Conservation (phyloP, 2,329 filamentous ascomycete genomes). For the Neurospora sp. region DNA sequence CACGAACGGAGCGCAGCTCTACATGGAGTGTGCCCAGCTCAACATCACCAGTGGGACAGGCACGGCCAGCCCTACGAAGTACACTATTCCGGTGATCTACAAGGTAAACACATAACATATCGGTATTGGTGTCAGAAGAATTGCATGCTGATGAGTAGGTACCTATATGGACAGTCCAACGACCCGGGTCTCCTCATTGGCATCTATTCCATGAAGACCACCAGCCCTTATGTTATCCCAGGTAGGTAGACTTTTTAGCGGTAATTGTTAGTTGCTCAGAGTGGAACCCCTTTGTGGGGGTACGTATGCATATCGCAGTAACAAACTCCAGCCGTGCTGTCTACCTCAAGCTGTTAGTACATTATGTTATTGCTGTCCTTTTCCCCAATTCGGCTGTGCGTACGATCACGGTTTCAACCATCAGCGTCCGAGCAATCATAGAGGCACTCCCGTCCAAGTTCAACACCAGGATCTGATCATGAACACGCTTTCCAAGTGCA, state of each 20-base stretch:
- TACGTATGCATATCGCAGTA: neutral
- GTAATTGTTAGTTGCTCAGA: neutral
- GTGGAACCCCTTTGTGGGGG: neutral
- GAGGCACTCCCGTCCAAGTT: neutral
- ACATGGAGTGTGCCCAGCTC: slow-evolving; percentile 30
- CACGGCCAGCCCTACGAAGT: slow-evolving; percentile 21
- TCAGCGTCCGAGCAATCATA: neutral
- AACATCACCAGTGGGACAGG: slow-evolving; percentile 25
- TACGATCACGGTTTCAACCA: neutral
- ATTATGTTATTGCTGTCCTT: neutral
- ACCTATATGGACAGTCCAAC: slow-evolving; percentile 16
- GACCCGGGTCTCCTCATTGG: slow-evolving; percentile 27
- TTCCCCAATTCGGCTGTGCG: neutral
- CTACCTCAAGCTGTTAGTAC: neutral
- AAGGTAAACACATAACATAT: slow-evolving; percentile 17
- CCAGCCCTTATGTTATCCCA: slow-evolving; percentile 22
- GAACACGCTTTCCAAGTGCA: neutral
- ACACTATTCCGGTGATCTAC: slow-evolving; percentile 28
- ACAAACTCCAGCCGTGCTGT: neutral
- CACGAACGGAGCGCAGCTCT: slow-evolving; percentile 34
- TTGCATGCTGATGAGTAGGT: neutral
- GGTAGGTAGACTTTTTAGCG: neutral
- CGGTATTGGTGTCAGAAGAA: neutral
- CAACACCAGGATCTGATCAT: neutral
- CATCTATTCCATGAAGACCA: slow-evolving; percentile 25